Evolutionary conservation across 768 basidiomycete species (phyloP), one percentile per base, ranked within the genome.

Genomic region (Boletus pseudo-olivaceus): DNA sequence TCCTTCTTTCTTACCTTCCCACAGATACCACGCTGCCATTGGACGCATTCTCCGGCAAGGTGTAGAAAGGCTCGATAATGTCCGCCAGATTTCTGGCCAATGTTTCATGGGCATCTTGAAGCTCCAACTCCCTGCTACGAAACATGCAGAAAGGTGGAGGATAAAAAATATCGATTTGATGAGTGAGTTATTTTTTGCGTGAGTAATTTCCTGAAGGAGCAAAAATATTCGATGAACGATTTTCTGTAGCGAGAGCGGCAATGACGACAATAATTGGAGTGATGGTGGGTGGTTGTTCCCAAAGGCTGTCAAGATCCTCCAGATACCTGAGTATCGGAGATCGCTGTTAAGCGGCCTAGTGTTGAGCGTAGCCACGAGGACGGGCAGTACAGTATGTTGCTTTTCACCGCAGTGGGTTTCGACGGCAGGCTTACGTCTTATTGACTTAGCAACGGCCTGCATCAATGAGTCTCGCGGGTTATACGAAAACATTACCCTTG

Each of bases 61-160:
- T 5, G 84, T 90, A 29, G 96, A 98, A 70, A 79, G 93, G 62
- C 79, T 98, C 17, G 94, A 97, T 67, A 93, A 88, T 64, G 90
- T 98, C 46, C 81, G 96, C 42, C 88, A 87, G 54, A 83, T 82
- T 47, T 89, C 91, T 9, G 92, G 92, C 1, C 73, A 76, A 56
- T 77, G 81, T 58, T 75, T 93, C 57, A 41, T 76, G 50, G 68
- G 68, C 53, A 68, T 93, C 29, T 62, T 91, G 44, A 62, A 67
- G 23, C 66, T 80, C 29, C 70, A 76, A 8, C 68, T 74, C 12
- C 85, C 84, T 38, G 60, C 64, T 17, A 68, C 76, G 19, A 63
- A 62, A 38, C 66, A 73, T 49, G 64, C 74, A 29, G 68, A 73
- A 46, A 64, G 60, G 35, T 88, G 88, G 88, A 68, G 68, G 47